Evolutionary conservation across 1,284 basidiomycete genomes (phyloP).

Genomic region (Rhodotorula sp.): DNA sequence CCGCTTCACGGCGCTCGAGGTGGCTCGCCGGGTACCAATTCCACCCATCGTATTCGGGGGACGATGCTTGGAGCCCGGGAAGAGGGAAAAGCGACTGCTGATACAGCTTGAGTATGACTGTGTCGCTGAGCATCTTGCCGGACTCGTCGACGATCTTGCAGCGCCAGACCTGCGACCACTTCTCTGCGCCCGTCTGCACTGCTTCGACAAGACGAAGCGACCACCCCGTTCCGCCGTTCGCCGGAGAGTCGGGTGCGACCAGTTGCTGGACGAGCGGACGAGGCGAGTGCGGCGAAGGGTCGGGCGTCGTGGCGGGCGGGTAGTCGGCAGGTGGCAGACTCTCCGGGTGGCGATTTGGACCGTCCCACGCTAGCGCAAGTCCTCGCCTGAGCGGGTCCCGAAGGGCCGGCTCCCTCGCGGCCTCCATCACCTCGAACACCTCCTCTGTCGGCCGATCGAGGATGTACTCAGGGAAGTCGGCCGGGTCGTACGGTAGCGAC

Average conservation of each 20-base stretch:
- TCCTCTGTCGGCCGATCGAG: neutral
- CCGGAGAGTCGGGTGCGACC: neutral
- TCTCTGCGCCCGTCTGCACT: neutral
- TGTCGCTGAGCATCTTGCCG: too few species aligned
- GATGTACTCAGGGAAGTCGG: neutral
- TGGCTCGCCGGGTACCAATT: neutral
- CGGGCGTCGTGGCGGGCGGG: neutral
- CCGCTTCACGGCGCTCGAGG: neutral
- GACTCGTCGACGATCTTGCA: neutral
- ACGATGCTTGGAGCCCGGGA: neutral
- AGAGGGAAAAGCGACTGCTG: neutral
- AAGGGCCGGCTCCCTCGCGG: neutral
- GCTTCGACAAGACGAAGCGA: constrained; percentile 9
- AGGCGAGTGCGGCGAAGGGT: constrained; percentile 2
- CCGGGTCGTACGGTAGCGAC: neutral
- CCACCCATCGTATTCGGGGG: neutral
- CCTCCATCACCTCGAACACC: neutral
- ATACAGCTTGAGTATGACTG: constrained; percentile 13
- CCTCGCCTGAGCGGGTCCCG: neutral
- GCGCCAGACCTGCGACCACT: constrained; percentile 13
- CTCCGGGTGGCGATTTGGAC: neutral
- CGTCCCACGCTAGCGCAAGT: neutral
- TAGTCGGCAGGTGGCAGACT: neutral
- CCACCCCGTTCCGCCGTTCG: neutral
- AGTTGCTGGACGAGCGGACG: constrained; percentile 3